These are phyloP conservation scores for Paradendryphiella salina DNA, from an alignment of 2,329 filamentous ascomycete genomes.

Conservation along the genomic window DNA sequence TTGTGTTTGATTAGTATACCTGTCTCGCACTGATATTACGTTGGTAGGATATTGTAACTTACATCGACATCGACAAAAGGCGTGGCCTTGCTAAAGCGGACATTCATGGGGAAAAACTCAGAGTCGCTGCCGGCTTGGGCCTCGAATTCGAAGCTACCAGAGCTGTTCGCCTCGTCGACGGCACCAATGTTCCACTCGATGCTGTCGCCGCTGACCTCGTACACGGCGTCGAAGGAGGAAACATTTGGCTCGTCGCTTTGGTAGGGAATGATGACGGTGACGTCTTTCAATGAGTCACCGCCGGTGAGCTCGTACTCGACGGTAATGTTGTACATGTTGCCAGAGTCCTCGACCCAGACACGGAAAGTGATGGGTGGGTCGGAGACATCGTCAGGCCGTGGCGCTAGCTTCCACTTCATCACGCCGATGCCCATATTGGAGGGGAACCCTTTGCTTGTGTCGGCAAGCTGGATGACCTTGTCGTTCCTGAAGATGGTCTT, in stretches of 20 bases:
- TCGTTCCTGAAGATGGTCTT: constrained; percentile 80
- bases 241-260: constrained; percentile 81
- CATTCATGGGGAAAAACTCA: constrained; percentile 97
- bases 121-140: constrained; percentile 83
- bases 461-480: constrained; percentile 87
- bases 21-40: background rate
- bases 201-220: constrained; percentile 89
- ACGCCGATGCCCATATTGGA: constrained; percentile 93
- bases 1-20: constrained; percentile 31
- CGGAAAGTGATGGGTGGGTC: constrained; percentile 93
- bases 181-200: constrained; percentile 92
- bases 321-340: constrained; percentile 82
- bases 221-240: constrained; percentile 90
- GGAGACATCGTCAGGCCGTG: constrained; percentile 76
- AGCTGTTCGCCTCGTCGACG: constrained; percentile 79
- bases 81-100: constrained; percentile 81
- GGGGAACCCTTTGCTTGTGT: constrained; percentile 84
- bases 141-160: constrained; percentile 93
- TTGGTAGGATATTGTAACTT: constrained; percentile 50
- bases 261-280: constrained; percentile 86
- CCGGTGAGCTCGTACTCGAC: constrained; percentile 94
- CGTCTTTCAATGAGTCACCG: constrained; percentile 76
- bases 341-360: constrained; percentile 93
- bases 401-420: constrained; percentile 85
- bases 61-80: constrained; percentile 95